phyloP scores from a whole-genome alignment of 176 grass and related monocot species.

The Cenchrus americanus region DNA sequence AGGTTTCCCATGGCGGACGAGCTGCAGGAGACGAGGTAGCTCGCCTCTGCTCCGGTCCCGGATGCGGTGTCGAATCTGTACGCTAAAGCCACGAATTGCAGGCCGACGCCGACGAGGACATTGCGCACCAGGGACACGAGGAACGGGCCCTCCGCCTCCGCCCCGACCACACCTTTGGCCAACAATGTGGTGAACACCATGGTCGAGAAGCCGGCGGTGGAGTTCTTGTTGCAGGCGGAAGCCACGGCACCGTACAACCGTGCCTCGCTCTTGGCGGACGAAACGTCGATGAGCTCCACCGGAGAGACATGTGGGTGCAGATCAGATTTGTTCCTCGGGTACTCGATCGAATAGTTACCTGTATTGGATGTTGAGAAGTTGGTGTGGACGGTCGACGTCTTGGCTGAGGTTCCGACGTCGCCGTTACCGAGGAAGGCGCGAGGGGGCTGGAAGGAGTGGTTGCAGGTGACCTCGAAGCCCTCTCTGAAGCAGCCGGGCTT shows the following conservation, averaged over 20 bases:
- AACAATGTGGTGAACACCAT: not conserved
- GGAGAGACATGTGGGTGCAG: not conserved
- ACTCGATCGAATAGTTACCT: not conserved
- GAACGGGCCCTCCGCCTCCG: not conserved
- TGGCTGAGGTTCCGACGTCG: not conserved
- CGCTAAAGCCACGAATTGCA: not conserved
- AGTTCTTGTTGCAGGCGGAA: not conserved
- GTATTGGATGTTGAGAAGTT: not conserved
- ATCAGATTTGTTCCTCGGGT: too few relatives aligned
- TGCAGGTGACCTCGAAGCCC: not conserved
- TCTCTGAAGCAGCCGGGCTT: not conserved
- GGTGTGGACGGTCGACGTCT: not conserved
- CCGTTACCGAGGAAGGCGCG: not conserved
- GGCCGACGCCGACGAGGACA: not conserved
- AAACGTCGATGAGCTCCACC: not conserved
- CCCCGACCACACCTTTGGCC: too few relatives aligned
- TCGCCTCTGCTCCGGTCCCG: too few relatives aligned
- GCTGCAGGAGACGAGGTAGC: not conserved
- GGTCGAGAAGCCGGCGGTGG: not conserved
- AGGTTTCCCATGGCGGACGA: not conserved
- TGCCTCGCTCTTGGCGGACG: not conserved
- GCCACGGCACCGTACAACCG: not conserved
- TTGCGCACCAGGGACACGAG: not conserved
- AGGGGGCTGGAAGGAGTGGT: not conserved
- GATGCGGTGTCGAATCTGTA: rapidly evolving